Conservation (phyloP, 352 stramenopile genomes). For the Globisporangium recalcitrans region DNA sequence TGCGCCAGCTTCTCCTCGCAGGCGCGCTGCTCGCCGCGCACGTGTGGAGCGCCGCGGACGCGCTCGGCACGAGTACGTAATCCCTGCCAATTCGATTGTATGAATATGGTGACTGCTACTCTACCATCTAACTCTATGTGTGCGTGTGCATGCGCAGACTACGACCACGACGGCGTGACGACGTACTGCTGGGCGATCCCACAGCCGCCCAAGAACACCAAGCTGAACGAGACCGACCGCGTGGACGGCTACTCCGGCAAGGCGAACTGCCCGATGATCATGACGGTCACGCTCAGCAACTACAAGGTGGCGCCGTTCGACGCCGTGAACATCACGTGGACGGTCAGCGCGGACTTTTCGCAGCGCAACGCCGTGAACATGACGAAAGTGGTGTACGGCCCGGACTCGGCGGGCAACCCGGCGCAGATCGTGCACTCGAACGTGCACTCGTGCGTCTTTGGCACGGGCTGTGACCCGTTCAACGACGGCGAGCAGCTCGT, state of each 20-base stretch:
- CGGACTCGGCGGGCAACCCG: constrained; percentile 25
- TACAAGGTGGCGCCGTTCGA: constrained; percentile 29
- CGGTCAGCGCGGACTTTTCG: constrained; percentile 38
- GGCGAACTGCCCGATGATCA: constrained; percentile 34
- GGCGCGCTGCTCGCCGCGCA: constrained; percentile 14
- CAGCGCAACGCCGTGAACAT: constrained; percentile 40
- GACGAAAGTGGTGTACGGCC: constrained; percentile 37
- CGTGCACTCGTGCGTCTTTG: constrained; percentile 49
- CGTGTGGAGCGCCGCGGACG: constrained; percentile 2
- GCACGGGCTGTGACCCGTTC: constrained; percentile 51
- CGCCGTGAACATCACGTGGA: constrained; percentile 43
- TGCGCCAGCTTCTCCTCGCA: background rate
- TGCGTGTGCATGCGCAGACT: constrained; percentile 19
- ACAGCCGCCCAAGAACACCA: constrained; percentile 29
- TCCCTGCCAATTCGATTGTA: background rate
- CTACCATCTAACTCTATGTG: background rate
- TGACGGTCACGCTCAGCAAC: constrained; percentile 32
- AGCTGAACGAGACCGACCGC: constrained; percentile 40
- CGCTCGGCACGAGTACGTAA: constrained; percentile 46
- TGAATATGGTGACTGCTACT: background rate
- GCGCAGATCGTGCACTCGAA: constrained; percentile 67
- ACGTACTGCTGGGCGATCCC: constrained; percentile 60
- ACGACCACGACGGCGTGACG: constrained; percentile 30
- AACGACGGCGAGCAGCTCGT: constrained; percentile 38
- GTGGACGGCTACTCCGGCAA: constrained; percentile 27